Percentiles rank a stretch among this genome's conserved stretches.
phyloP scores from a whole-genome alignment of 768 basidiomycete genomes.

The Sarcodon aspratus region DNA sequence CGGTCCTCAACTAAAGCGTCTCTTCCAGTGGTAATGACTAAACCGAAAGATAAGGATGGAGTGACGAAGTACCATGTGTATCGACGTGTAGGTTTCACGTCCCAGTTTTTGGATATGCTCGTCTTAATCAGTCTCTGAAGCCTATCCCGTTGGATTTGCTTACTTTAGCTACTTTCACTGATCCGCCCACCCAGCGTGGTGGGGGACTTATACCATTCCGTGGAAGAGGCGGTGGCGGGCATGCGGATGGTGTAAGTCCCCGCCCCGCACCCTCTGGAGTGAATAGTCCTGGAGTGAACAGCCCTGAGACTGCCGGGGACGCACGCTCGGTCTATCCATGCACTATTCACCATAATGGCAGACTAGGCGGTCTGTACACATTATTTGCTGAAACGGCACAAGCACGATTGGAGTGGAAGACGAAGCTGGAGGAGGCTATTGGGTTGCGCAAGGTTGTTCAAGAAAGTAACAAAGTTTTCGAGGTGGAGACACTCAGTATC shows the following conservation, averaged over 20 bases:
- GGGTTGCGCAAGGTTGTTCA: slow-evolving; percentile 77
- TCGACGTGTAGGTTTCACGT: slow-evolving; percentile 46
- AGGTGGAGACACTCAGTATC: slow-evolving; percentile 79
- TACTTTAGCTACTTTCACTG: slow-evolving; percentile 64
- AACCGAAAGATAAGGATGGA: slow-evolving; percentile 70
- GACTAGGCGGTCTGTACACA: slow-evolving; percentile 77
- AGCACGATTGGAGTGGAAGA: slow-evolving; percentile 77
- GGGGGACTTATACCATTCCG: slow-evolving; percentile 62
- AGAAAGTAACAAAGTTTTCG: slow-evolving; percentile 91
- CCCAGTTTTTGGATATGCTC: background rate
- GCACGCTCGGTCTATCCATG: slow-evolving; percentile 78
- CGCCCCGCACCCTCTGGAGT: slow-evolving; percentile 7
- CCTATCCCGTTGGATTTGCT: background rate
- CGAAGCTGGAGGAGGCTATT: slow-evolving; percentile 81
- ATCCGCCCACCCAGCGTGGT: slow-evolving; percentile 65
- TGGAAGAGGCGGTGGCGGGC: slow-evolving; percentile 24
- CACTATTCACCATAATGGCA: slow-evolving; percentile 81
- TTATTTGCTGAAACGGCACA: slow-evolving; percentile 78
- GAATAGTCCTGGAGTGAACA: slow-evolving; percentile 15
- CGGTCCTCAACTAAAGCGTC: background rate
- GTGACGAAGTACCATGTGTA: slow-evolving; percentile 70
- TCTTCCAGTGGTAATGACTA: slow-evolving; percentile 75
- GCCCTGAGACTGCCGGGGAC: slow-evolving; percentile 38
- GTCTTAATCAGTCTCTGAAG: background rate
- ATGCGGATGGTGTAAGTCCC: background rate